Percentiles rank a stretch among this genome's conserved stretches.
Conservation (phyloP, 805 yeast genomes). For the Ogataea saltuana region DNA sequence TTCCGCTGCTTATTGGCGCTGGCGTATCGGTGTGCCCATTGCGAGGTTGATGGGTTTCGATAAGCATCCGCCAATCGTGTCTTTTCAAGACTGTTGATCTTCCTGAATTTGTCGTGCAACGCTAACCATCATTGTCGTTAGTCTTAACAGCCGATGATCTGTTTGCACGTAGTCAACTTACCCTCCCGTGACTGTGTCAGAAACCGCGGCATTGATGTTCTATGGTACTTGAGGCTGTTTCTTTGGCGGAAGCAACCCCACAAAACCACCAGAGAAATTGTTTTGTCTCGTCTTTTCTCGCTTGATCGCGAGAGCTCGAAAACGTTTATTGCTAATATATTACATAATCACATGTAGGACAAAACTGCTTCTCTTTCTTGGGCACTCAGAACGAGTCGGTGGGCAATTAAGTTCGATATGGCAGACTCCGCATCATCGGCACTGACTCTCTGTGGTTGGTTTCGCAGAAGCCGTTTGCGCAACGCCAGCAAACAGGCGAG, state of each 20-base stretch:
- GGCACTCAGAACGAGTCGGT: not conserved
- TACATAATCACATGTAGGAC: not conserved
- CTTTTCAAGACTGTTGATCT: constrained; percentile 18
- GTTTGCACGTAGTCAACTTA: constrained; percentile 11
- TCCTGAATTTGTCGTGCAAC: constrained; percentile 18
- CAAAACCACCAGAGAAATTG: too few species aligned
- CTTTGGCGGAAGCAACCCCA: too few species aligned
- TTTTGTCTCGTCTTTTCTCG: not conserved
- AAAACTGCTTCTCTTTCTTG: not conserved
- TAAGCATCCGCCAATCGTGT: constrained; percentile 21
- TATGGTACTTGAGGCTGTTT: not conserved
- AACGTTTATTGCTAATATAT: too few species aligned
- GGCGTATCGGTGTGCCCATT: constrained; percentile 22
- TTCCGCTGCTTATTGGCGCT: constrained; percentile 40
- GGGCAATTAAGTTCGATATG: not conserved
- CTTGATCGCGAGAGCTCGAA: not conserved
- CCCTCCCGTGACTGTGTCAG: constrained; percentile 26
- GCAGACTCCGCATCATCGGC: too few species aligned
- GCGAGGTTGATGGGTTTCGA: constrained; percentile 18
- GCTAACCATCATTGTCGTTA: constrained; percentile 9
- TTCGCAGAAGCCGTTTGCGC: constrained; percentile 11
- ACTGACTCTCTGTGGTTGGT: not conserved
- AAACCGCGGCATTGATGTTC: constrained; percentile 22
- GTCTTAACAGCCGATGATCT: not conserved
- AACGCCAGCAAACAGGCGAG: constrained; percentile 24